phyloP scores from a whole-genome alignment of 495 filamentous ascomycete species.

The Aspergillus indologenus region DNA sequence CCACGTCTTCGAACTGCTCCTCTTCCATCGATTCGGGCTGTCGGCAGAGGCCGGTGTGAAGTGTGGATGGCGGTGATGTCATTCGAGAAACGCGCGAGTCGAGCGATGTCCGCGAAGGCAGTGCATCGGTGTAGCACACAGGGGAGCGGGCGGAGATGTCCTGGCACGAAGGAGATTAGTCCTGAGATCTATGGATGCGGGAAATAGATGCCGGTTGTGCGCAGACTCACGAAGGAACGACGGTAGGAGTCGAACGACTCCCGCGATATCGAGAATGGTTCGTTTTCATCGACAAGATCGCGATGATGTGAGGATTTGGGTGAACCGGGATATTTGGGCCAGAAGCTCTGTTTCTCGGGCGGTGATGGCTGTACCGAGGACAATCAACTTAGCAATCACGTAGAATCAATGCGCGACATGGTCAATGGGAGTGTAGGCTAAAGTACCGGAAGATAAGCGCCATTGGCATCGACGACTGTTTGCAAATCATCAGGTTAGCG shows the following conservation, averaged over 20 bases:
- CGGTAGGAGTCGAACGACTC: conserved; percentile 98
- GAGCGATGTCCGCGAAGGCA: conserved; percentile 68
- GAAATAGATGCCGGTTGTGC: neutral
- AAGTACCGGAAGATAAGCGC: conserved; percentile 89
- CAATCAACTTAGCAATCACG: conserved; percentile 18
- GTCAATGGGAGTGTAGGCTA: conserved; percentile 5
- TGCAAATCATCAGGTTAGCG: conserved; percentile 9
- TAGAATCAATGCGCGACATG: neutral
- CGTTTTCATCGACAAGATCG: conserved; percentile 71
- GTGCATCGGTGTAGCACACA: conserved; percentile 53
- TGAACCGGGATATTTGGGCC: conserved; percentile 69
- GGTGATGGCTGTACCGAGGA: conserved; percentile 72
- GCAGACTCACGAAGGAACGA: conserved; percentile 78
- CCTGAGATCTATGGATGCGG: neutral
- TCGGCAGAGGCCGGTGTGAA: conserved; percentile 49
- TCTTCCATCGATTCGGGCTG: conserved; percentile 60
- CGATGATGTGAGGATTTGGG: conserved; percentile 68
- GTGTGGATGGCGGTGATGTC: conserved; percentile 47
- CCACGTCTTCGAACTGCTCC: conserved; percentile 87
- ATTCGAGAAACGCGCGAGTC: conserved; percentile 66
- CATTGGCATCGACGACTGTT: conserved; percentile 92
- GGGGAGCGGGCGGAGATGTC: conserved; percentile 92
- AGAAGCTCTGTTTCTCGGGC: conserved; percentile 78
- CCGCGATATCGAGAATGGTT: conserved; percentile 94
- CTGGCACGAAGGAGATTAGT: conserved; percentile 41